Evolutionary conservation across 805 yeast genomes (phyloP), one percentile per base, ranked within the genome.

Genomic region (Diddensiella caesifluorescens): DNA sequence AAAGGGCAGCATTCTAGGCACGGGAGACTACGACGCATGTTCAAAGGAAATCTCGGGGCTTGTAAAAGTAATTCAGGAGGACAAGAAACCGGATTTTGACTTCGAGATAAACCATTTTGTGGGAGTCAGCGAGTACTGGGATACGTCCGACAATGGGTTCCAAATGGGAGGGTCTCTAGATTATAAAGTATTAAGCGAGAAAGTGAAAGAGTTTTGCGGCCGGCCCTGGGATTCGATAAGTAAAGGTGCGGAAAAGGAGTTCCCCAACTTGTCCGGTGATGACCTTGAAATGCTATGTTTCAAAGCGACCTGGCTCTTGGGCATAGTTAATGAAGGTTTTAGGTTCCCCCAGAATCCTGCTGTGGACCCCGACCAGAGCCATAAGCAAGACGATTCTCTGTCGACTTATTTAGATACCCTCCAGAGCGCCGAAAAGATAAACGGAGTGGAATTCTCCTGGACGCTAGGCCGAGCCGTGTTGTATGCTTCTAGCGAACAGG

Each of bases 61-160:
- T 21, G 63, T 90, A 7, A 32, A 44, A 16, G 42, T 30, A 12
- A 42, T 51, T 31, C 21, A 33, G 23, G 33, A 50, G 13, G 39
- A 40, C 2, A 22, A 36, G 9, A 21, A 25, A 16, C 98, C 98
- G 4, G 74, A 70, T 23, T 77, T 92, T 50, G 87, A 89, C 63
- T 88, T 86, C 55, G 73, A 74, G 13, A 71, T 73, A 38, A 95
- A 88, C 53, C 83, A 79, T 54, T 92, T 92, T 62, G 82, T 92
- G 18, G 99, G 98, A 0, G 81, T 90, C 18, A 85, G 95, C 4
- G 99, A 92, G 62, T 92, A 87, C 64, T 92, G 97, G 96, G 92
- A 92, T 59, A 86, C 97, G 0, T 87, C 95, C 2, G 83, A 88
- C 53, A 96, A 90, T 56, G 79, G 90, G 2, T 89, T 89, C 60